Evolutionary conservation across 2,329 filamentous ascomycete genomes (phyloP), one percentile per base, ranked within the genome.

Genomic region (Colletotrichum sp.): DNA sequence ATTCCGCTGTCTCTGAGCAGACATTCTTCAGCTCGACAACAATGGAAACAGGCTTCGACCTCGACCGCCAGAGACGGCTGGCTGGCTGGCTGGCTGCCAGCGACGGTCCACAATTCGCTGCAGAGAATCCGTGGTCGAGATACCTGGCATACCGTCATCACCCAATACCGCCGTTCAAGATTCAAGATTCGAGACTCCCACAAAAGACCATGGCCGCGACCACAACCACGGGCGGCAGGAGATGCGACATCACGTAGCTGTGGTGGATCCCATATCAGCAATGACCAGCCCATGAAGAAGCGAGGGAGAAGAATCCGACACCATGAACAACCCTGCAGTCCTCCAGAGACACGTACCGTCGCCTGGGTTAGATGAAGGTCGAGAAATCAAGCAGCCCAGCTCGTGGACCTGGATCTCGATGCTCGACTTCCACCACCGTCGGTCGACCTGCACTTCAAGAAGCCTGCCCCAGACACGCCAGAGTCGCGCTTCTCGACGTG

Each of bases 381-480:
- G 24, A 59, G 34, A 66, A 66, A 30, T 28, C 57, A 68, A 73
- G 15, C 59, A 49, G 44, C 60, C 57, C 32, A 59, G 55, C 44
- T 55, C 55, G 68, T 52, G 32, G 57, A 24, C 64, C n/a, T 39
- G 44, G 64, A 76, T 76, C 74, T 76, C 70, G 69, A 76, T 76
- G 70, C 36, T 55, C 70, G 24, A 73, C n/a, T 64, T 64, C 63
- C 34, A 57, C 69, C 21, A 49, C 44, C 10, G n/a, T 52, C 44
- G 44, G 44, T 60, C 32, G 52, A 30, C 64, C n/a, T 62, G 21
- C 59, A 62, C 39, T 59, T 55, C 44, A 49, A 32, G 30, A 30
- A n/a, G 59, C 64, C 59, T 64, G 55, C 26, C 65, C 30, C 57
- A 72, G 69, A 67, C 57, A 75, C 63, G 63, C 63, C 55, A 68